Conservation (phyloP, 2,329 filamentous ascomycete genomes). For the Hypoxylon sp. region DNA sequence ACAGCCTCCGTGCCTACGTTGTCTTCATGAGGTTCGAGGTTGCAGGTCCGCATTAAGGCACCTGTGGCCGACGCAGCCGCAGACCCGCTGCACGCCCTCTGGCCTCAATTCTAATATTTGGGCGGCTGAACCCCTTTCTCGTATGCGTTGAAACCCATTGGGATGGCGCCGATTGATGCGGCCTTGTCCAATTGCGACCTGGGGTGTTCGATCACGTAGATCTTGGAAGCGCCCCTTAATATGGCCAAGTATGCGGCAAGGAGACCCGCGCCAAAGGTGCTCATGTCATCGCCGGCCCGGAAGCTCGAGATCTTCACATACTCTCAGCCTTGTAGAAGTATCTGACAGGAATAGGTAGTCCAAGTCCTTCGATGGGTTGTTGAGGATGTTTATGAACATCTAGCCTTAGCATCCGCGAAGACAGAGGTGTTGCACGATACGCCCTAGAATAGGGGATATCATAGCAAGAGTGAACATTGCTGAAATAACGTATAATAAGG, state of each 20-base stretch:
- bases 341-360: conserved; percentile 50
- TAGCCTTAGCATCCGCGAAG: neutral
- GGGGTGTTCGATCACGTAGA: conserved; percentile 73
- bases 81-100: conserved; percentile 18
- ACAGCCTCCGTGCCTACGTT: neutral
- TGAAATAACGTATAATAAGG: conserved; percentile 16
- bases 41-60: conserved; percentile 22
- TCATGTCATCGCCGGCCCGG: conserved; percentile 50
- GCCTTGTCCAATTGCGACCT: conserved; percentile 68
- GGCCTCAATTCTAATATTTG: conserved; percentile 59
- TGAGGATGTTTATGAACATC: conserved; percentile 20
- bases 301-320: conserved; percentile 54
- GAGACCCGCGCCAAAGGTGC: conserved; percentile 46
- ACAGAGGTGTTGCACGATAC: neutral
- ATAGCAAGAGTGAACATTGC: no score
- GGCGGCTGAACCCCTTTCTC: conserved; percentile 65
- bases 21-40: conserved; percentile 17
- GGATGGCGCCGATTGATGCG: conserved; percentile 70
- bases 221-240: conserved; percentile 66
- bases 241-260: conserved; percentile 59
- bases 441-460: neutral
- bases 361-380: conserved; percentile 29
- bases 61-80: conserved; percentile 24
- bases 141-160: conserved; percentile 66
- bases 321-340: conserved; percentile 52